These are phyloP conservation scores for Podospora conica DNA, from an alignment of 495 filamentous ascomycete species.

Conservation along the genomic window DNA sequence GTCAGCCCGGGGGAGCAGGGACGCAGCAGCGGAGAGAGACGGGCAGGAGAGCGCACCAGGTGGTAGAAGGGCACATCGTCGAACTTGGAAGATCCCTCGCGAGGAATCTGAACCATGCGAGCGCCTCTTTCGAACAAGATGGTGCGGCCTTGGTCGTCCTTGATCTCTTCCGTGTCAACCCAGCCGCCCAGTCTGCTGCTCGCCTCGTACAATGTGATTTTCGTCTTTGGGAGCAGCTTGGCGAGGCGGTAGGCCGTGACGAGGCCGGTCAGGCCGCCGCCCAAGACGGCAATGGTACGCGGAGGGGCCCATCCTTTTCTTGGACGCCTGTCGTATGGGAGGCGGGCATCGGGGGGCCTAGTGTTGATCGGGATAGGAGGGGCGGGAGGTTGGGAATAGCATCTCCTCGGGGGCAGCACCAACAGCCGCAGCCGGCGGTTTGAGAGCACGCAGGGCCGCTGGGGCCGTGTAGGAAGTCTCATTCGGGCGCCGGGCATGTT, in stretches of 20 bases:
- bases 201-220: constrained; percentile 75
- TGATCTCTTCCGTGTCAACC: constrained; percentile 61
- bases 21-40: not conserved
- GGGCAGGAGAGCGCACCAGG: constrained; percentile 26
- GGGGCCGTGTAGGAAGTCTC: constrained; percentile 15
- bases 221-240: constrained; percentile 47
- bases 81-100: constrained; percentile 14
- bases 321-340: not conserved
- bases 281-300: constrained; percentile 61
- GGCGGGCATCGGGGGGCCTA: no score
- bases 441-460: not conserved
- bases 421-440: not conserved
- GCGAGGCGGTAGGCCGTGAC: constrained; percentile 69
- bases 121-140: constrained; percentile 84
- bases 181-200: constrained; percentile 69
- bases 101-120: constrained; percentile 60
- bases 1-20: not conserved
- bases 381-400: not conserved
- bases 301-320: not conserved
- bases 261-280: constrained; percentile 88
- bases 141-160: constrained; percentile 42
- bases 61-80: constrained; percentile 41
- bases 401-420: not conserved
- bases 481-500: constrained; percentile 22
- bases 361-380: no score